phyloP scores from a whole-genome alignment of 306 rosid species.

The Gleditsia sinensis region DNA sequence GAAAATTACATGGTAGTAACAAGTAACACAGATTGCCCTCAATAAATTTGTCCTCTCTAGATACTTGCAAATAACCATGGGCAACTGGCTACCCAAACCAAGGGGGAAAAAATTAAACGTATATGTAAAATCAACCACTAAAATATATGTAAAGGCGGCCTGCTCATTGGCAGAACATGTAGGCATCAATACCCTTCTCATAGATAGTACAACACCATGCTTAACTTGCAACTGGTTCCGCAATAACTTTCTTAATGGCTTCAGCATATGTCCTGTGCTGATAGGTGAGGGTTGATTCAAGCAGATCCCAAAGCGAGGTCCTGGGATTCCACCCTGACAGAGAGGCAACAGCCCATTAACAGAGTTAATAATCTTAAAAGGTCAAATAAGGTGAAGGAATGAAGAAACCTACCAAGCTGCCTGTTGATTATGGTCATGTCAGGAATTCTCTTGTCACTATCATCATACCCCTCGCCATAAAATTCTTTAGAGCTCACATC shows the following conservation, averaged over 20 bases:
- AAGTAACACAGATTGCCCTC: slow-evolving; percentile 26
- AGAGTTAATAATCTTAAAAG: neutral
- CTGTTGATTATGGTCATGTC: slow-evolving; percentile 91
- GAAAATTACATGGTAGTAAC: slow-evolving; percentile 37
- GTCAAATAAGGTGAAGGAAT: neutral
- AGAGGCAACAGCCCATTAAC: slow-evolving; percentile 17
- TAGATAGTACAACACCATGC: slow-evolving; percentile 23
- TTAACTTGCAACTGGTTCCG: slow-evolving; percentile 74
- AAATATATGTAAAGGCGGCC: slow-evolving; percentile 39
- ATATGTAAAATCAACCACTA: slow-evolving; percentile 39
- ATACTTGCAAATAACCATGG: slow-evolving; percentile 36
- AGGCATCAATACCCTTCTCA: slow-evolving; percentile 24
- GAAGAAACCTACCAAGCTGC: slow-evolving; percentile 70
- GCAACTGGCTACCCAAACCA: slow-evolving; percentile 35
- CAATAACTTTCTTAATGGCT: slow-evolving; percentile 68
- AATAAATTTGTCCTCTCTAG: slow-evolving; percentile 33
- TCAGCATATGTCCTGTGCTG: slow-evolving; percentile 93
- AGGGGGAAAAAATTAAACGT: slow-evolving; percentile 31
- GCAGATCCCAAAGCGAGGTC: slow-evolving; percentile 90
- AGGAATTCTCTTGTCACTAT: slow-evolving; percentile 92
- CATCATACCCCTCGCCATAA: slow-evolving; percentile 91
- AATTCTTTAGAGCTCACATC: slow-evolving; percentile 91
- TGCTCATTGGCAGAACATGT: slow-evolving; percentile 34
- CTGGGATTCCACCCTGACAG: slow-evolving; percentile 84
- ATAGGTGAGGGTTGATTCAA: slow-evolving; percentile 90